Conservation (phyloP, 1,139 yeast genomes). For the Sugiyamaella novakii region DNA sequence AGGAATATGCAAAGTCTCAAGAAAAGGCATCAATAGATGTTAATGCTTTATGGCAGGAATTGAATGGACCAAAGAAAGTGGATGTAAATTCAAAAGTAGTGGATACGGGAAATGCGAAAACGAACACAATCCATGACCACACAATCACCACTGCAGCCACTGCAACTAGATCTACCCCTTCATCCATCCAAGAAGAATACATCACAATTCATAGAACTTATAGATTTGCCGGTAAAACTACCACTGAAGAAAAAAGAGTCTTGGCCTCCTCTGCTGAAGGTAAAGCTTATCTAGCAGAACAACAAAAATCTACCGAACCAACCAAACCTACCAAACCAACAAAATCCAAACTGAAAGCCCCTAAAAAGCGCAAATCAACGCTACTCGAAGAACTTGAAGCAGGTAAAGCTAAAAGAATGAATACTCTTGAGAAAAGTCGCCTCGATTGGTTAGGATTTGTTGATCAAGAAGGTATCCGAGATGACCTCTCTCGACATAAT, state of each 20-base stretch:
- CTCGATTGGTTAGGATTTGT: conserved; percentile 96
- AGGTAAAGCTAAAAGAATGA: conserved; percentile 64
- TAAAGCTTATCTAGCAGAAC: conserved; percentile 61
- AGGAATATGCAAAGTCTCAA: conserved; percentile 30
- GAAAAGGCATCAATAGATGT: conserved; percentile 47
- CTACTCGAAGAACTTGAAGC: conserved; percentile 69
- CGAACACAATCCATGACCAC: neutral
- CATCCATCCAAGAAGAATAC: conserved; percentile 44
- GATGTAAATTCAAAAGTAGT: neutral
- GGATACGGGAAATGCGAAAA: neutral
- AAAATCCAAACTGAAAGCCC: conserved; percentile 21
- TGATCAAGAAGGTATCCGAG: conserved; percentile 79
- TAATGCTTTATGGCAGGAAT: conserved; percentile 56
- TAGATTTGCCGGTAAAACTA: conserved; percentile 85
- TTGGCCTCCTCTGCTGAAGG: conserved; percentile 83
- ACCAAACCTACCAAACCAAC: conserved; percentile 8
- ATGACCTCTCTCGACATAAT: conserved; percentile 77
- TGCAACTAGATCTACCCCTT: neutral
- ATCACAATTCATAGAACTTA: conserved; percentile 76
- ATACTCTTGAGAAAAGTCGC: conserved; percentile 89
- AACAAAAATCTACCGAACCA: neutral
- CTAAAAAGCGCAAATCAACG: conserved; percentile 66
- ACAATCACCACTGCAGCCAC: neutral
- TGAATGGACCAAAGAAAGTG: conserved; percentile 39
- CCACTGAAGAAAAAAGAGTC: conserved; percentile 77